Base-by-base conservation (phyloP, 179 eudicot genomes). In the Drosera spatulata region DNA sequence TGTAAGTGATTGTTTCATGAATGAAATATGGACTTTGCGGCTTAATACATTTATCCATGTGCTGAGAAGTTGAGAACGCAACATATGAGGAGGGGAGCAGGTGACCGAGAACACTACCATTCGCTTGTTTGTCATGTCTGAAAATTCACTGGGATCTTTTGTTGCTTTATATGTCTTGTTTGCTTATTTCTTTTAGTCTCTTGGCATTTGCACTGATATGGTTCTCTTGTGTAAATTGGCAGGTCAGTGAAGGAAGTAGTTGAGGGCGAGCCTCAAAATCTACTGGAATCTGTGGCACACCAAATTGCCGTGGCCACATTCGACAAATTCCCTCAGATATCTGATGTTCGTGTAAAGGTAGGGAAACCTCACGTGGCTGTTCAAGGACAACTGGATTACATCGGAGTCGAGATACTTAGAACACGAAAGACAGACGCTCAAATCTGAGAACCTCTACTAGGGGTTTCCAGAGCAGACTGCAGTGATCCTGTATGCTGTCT, bases 301-400 rank as follows among this genome's bases (percentile, higher is more conserved):
- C 74, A 60, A 45, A 91, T 91, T 11, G 89, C 91, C 54, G 63
- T 78, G 4, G 76, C 59, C 11, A 82, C 88, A 41, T 73, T 91
- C 62, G 61, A 61, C 48, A 78, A 80, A 65, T 75, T 66, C 53
- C 68, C 84, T 41, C 84, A 63, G 62, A 75, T 86, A 63, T 71
- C 85, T 65, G 87, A 89, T 53, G 76, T 89, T 40, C 84, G 95
- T 8, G 79, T 91, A 10, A 79, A 78, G 67, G 79, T 91, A 33
- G 85, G 83, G 13, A 91, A 91, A 76, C 98, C 98, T 15, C 98
- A 91, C 62, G 96, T 91, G 9, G 83, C 96, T 22, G 89, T 89
- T 63, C 81, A 66, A 10, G 98, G 98, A 12, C 82, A 79, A 46
- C 57, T 91, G 13, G 98, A 91, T 72, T 86, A 84, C 68, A 71